Conservation (phyloP, 192 early-diverging fungal species). For the Coemansia sp. region DNA sequence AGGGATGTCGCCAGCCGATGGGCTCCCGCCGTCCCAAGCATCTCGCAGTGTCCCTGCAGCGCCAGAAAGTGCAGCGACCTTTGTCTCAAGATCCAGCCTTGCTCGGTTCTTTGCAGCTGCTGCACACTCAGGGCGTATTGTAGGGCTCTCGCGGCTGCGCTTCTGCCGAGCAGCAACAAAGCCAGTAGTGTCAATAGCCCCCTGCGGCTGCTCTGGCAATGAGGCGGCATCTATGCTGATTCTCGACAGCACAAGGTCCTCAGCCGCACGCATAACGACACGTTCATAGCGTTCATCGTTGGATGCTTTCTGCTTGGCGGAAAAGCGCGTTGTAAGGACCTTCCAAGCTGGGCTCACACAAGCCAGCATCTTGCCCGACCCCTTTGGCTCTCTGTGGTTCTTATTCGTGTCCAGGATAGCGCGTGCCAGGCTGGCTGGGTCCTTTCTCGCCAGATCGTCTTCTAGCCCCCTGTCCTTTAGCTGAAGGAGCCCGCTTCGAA, state of each 20-base stretch:
- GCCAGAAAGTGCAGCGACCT: background rate
- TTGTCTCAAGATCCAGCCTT: background rate
- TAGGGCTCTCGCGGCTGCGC: background rate
- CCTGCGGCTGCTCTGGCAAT: background rate
- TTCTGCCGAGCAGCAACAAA: background rate
- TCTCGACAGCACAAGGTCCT: background rate
- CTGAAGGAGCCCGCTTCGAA: slow-evolving; percentile 7
- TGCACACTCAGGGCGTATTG: background rate
- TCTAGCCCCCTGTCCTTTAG: background rate
- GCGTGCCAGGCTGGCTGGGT: background rate
- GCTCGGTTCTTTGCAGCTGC: too few relatives aligned
- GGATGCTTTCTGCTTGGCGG: background rate
- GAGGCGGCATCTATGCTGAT: background rate
- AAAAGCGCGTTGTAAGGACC: background rate
- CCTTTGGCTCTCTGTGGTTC: background rate
- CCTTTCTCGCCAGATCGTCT: background rate
- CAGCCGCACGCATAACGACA: background rate
- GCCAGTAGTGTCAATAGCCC: background rate
- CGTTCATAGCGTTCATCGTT: background rate
- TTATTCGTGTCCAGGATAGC: background rate
- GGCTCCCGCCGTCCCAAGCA: background rate
- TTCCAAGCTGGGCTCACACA: background rate
- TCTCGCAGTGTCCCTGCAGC: background rate
- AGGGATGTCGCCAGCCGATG: background rate
- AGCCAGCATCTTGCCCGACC: background rate